Conservation (phyloP, 2,329 filamentous ascomycete genomes). For the Fusarium praegraminearum region DNA sequence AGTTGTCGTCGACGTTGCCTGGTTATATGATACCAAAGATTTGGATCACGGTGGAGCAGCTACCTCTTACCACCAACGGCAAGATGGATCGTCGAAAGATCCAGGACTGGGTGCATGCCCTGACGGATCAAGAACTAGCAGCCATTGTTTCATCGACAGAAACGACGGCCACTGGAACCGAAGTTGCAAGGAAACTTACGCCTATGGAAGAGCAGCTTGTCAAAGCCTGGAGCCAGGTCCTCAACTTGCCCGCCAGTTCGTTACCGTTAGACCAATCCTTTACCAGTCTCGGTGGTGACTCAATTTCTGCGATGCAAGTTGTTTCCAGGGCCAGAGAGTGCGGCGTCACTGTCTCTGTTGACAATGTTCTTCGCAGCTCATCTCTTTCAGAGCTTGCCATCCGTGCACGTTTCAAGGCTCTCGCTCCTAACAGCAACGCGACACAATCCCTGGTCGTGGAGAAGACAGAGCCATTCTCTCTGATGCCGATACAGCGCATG, state of each 20-base stretch:
- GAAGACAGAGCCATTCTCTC: background rate
- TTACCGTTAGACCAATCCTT: background rate
- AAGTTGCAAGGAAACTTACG: background rate
- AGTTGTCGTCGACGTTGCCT: background rate
- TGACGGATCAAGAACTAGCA: background rate
- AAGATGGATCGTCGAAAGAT: constrained; percentile 1
- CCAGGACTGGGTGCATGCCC: background rate
- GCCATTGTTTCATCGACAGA: background rate
- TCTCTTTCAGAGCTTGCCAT: background rate
- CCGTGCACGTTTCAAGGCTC: background rate
- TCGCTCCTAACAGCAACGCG: background rate
- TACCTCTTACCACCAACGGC: background rate
- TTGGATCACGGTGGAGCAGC: background rate
- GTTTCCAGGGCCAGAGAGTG: background rate
- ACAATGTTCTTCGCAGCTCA: background rate
- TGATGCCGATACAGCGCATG: background rate
- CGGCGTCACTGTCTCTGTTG: background rate
- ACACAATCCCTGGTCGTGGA: background rate
- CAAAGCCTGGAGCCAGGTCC: background rate
- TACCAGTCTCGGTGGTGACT: background rate
- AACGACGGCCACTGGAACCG: background rate
- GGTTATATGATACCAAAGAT: background rate
- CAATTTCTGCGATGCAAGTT: background rate
- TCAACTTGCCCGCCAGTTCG: background rate
- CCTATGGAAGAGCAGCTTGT: background rate